Evolutionary conservation across 495 filamentous ascomycete genomes (phyloP).

Genomic region (Saxophila tyrrhenica): DNA sequence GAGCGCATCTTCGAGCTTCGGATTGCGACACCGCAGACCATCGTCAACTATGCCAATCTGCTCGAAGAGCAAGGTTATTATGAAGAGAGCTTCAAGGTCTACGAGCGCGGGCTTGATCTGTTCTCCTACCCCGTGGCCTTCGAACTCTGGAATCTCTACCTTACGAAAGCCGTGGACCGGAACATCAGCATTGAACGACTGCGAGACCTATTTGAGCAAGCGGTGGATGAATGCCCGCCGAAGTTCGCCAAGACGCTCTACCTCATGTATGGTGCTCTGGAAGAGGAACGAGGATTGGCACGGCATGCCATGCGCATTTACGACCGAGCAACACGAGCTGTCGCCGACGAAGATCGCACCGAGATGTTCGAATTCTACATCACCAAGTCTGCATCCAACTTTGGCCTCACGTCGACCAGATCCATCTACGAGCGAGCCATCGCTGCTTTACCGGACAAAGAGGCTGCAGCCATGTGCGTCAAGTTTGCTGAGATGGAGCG

Average conservation of each 20-base stretch:
- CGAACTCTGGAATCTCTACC: slow-evolving; percentile 96
- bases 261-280: slow-evolving; percentile 95
- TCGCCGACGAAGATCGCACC: slow-evolving; percentile 85
- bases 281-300: slow-evolving; percentile 93
- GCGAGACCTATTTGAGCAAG: slow-evolving; percentile 94
- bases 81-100: slow-evolving; percentile 96
- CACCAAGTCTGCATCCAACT: slow-evolving; percentile 96
- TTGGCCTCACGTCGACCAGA: slow-evolving; percentile 88
- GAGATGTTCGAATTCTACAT: slow-evolving; percentile 99
- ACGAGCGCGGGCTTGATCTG: slow-evolving; percentile 89
- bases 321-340: slow-evolving; percentile 89
- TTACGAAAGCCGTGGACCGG: slow-evolving; percentile 93
- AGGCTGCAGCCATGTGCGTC: slow-evolving; percentile 95
- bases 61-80: slow-evolving; percentile 93
- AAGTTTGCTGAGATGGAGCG: slow-evolving; percentile 99
- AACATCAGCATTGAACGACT: slow-evolving; percentile 91
- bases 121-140: slow-evolving; percentile 98
- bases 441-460: slow-evolving; percentile 77
- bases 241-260: slow-evolving; percentile 95
- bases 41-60: slow-evolving; percentile 96
- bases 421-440: slow-evolving; percentile 96
- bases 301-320: slow-evolving; percentile 98
- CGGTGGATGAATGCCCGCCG: slow-evolving; percentile 84
- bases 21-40: slow-evolving; percentile 94
- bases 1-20: slow-evolving; percentile 96